phyloP scores from a whole-genome alignment of 805 yeast genomes.

The Ogataea nitratoaversa region DNA sequence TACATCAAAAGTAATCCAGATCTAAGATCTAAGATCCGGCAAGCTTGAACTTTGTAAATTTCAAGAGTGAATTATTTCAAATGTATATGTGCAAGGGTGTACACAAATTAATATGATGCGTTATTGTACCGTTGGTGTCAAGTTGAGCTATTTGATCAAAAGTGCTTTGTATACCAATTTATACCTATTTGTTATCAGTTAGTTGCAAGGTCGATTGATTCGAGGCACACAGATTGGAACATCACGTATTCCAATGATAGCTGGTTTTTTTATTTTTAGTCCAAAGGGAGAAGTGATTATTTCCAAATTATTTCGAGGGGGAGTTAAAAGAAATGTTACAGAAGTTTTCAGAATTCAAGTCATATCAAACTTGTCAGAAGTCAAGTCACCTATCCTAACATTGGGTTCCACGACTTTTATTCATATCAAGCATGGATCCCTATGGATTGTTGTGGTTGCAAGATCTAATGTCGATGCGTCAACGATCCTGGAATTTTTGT shows the following conservation, averaged over 20 bases:
- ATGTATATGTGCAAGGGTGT: too few relatives aligned
- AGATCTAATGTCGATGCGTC: conserved; percentile 86
- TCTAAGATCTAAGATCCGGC: background rate
- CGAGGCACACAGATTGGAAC: conserved; percentile 2
- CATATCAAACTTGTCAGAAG: conserved; percentile 53
- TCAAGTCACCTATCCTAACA: conserved; percentile 68
- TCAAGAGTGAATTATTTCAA: too few relatives aligned
- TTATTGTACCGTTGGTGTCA: too few relatives aligned
- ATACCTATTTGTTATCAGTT: too few relatives aligned
- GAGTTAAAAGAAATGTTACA: conserved; percentile 71
- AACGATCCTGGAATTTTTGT: conserved; percentile 71
- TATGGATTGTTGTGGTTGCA: conserved; percentile 88
- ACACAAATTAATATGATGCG: too few relatives aligned
- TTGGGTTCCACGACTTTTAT: conserved; percentile 90
- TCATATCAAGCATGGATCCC: conserved; percentile 55
- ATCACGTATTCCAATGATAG: conserved; percentile 77
- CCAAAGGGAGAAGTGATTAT: conserved; percentile 80
- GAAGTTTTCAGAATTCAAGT: conserved; percentile 94
- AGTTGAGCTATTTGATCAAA: too few relatives aligned
- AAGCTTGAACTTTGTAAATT: too few relatives aligned
- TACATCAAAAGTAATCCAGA: too few relatives aligned
- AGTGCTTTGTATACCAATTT: too few relatives aligned
- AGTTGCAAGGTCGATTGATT: too few relatives aligned
- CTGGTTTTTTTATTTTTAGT: conserved; percentile 77
- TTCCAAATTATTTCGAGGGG: conserved; percentile 68